Conservation (phyloP, 805 yeast genomes). For the Nakazawaea populi region DNA sequence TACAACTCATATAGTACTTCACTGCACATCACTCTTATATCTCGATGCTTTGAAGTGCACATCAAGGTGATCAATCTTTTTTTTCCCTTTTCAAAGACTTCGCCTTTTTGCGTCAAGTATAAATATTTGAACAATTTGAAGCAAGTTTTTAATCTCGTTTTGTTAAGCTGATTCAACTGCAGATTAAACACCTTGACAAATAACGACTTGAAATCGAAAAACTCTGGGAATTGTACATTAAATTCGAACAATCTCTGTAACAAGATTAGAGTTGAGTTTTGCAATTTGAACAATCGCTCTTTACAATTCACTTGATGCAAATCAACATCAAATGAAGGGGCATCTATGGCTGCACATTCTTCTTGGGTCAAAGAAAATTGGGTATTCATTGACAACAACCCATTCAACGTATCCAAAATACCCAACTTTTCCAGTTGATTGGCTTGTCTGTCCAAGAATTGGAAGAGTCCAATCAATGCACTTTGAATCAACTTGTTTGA, state of each 20-base stretch:
- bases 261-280: slow-evolving; percentile 19
- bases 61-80: slow-evolving; percentile 1
- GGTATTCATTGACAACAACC: slow-evolving; percentile 21
- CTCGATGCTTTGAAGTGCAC: background rate
- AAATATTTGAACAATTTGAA: slow-evolving; percentile 40
- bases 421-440: slow-evolving; percentile 9
- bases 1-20: slow-evolving; percentile 6
- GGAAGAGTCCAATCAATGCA: slow-evolving; percentile 34
- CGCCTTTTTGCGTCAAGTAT: slow-evolving; percentile 10
- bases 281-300: slow-evolving; percentile 17
- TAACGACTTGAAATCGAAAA: slow-evolving; percentile 27
- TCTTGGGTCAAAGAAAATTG: background rate
- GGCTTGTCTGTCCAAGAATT: slow-evolving; percentile 19
- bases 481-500: slow-evolving; percentile 24
- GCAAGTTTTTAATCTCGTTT: slow-evolving; percentile 30
- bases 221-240: slow-evolving; percentile 24
- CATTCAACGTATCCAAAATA: slow-evolving; percentile 19
- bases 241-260: slow-evolving; percentile 35
- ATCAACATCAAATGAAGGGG: background rate
- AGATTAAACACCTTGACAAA: slow-evolving; percentile 48
- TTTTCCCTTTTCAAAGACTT: slow-evolving; percentile 7
- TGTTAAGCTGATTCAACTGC: slow-evolving; percentile 42
- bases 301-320: background rate
- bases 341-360: background rate
- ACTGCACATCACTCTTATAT: slow-evolving; percentile 1